These are phyloP conservation scores for Leccinum subspadiceum DNA, from an alignment of 1,284 basidiomycete species.

Conservation along the genomic window DNA sequence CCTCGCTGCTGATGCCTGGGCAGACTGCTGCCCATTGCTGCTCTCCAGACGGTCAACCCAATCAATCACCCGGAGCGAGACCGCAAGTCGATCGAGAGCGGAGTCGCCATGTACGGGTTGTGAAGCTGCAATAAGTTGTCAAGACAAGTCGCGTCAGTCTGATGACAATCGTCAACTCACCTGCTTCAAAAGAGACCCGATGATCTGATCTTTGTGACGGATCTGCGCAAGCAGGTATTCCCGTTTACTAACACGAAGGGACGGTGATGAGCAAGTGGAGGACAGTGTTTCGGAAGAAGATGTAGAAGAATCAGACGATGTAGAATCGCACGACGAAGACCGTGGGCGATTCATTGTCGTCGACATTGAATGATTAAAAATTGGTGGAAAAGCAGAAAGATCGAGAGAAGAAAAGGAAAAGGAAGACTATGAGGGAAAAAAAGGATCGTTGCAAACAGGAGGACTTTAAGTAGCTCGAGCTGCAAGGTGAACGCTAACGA, in stretches of 20 bases:
- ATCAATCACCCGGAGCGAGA: slow-evolving; percentile 65
- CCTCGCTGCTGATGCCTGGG: slow-evolving; percentile 22
- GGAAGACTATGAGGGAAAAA: no score
- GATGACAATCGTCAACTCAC: slow-evolving; percentile 36
- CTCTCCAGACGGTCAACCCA: slow-evolving; percentile 59
- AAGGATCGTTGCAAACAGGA: neutral
- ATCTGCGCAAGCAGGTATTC: slow-evolving; percentile 80
- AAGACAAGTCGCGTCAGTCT: neutral
- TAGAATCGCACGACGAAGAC: slow-evolving; percentile 22
- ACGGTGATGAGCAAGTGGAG: slow-evolving; percentile 28
- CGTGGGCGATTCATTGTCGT: slow-evolving; percentile 23
- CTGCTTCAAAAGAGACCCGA: slow-evolving; percentile 78
- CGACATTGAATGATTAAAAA: slow-evolving; percentile 1
- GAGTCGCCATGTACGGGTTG: slow-evolving; percentile 74
- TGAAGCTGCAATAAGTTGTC: slow-evolving; percentile 50
- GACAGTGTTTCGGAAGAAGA: slow-evolving; percentile 29
- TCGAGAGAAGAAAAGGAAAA: neutral
- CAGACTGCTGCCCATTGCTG: slow-evolving; percentile 28
- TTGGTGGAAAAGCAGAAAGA: neutral
- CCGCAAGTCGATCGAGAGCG: slow-evolving; percentile 74
- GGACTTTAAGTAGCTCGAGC: slow-evolving; percentile 28
- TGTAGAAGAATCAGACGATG: slow-evolving; percentile 21
- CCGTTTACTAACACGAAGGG: slow-evolving; percentile 57
- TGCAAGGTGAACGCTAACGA: slow-evolving; percentile 1
- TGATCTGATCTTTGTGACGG: slow-evolving; percentile 78